Percentiles rank a stretch among this genome's conserved stretches.
These are phyloP conservation scores for Drechslerella coelobrocha DNA, from an alignment of 2,329 filamentous ascomycete genomes.

Conservation along the genomic window DNA sequence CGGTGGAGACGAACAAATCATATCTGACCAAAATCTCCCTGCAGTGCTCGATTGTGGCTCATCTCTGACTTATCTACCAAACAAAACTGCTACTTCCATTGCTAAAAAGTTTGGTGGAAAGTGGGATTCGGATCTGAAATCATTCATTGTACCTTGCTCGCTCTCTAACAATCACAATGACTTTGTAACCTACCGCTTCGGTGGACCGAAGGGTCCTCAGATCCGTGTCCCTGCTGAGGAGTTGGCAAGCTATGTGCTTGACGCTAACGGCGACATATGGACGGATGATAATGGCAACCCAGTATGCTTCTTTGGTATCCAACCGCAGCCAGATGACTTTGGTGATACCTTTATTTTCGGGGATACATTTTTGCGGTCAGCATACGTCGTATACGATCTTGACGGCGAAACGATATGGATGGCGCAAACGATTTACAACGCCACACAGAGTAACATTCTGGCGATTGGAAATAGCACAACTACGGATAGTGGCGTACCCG, in stretches of 20 bases:
- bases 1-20: constrained; percentile 56
- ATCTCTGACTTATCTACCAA: constrained; percentile 53
- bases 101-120: constrained; percentile 21
- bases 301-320: constrained; percentile 72
- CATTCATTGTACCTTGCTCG: constrained; percentile 64
- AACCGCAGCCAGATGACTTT: constrained; percentile 64
- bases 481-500: constrained; percentile 62
- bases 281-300: constrained; percentile 64
- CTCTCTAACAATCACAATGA: constrained; percentile 63
- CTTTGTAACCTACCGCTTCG: constrained; percentile 59
- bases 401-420: constrained; percentile 74
- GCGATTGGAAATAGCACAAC: constrained; percentile 64
- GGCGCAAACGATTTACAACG: constrained; percentile 71
- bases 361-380: constrained; percentile 76
- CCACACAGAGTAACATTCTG: constrained; percentile 62
- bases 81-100: constrained; percentile 24
- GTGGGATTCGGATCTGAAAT: constrained; percentile 38
- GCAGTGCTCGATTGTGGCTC: constrained; percentile 71
- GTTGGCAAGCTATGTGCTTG: constrained; percentile 65
- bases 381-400: constrained; percentile 79
- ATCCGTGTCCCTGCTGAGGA: constrained; percentile 64
- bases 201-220: constrained; percentile 62
- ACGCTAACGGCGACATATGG: constrained; percentile 62
- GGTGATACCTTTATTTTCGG: constrained; percentile 63
- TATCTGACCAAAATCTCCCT: constrained; percentile 63